Base-by-base conservation (phyloP, 208 protist species). In the Lotmaria passim region DNA sequence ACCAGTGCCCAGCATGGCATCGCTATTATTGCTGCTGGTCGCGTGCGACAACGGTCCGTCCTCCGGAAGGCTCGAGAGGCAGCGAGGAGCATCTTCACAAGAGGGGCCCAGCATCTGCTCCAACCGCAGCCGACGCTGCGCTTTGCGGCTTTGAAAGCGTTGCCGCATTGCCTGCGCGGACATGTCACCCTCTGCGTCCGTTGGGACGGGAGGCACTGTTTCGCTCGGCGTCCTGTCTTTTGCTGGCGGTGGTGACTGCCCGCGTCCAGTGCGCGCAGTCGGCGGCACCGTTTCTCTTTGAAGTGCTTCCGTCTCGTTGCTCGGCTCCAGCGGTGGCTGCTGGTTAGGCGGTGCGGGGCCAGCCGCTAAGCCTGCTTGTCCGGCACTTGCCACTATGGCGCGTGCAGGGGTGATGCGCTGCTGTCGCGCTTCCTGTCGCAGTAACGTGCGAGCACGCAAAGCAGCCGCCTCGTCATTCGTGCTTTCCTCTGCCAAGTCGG, bases 391-490 rank as follows among this genome's bases (percentile, higher is more conserved):
- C 3, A 78, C 53, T 43, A 82, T 73, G 61, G 83, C 68, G 7
- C 70, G 63, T 33, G 75, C 79, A 30, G 62, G 55, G 12, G 75
- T 66, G 34, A 46, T 56, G 43, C 79, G 75, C 5, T 75, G 68
- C 34, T 91, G 80, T 2, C 82, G 81, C 43, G 69, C 68, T 11
- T 83, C 77, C 47, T 73, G 75, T 36, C 80, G 68, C n/a, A 85
- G 78, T 2, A 94, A 69, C 23, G 63, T 82, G 23, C 77, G 63
- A 26, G 83, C 60, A 21, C 84, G 78, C 31, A 85, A 19, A 30
- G 58, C 72, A 12, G 55, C 55, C 7, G 73, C 58, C 31, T 81
- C 63, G 14, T 58, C 43, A 24, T 69, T 56, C 8, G 8, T 19
- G 47, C 26, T 36, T 23, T 44, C 39, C 24, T 3, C 23, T 7